phyloP scores from a whole-genome alignment of 2,329 filamentous ascomycete species.

The Cyphellophora attinorum region DNA sequence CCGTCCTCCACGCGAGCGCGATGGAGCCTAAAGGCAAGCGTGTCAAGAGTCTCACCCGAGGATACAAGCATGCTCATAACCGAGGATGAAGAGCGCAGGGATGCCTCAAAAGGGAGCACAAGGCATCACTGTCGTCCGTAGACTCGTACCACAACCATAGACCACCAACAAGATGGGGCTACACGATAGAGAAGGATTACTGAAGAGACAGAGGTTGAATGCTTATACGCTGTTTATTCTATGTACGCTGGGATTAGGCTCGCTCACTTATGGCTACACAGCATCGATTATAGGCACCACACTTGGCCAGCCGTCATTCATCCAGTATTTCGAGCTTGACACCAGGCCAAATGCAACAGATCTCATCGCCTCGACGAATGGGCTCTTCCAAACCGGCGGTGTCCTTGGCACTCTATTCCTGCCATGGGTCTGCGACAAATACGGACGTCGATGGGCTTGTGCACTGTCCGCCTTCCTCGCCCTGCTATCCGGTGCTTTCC shows the following conservation, averaged over 20 bases:
- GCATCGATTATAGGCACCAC: slow-evolving; percentile 20
- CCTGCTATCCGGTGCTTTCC: slow-evolving; percentile 27
- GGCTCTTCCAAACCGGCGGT: slow-evolving; percentile 32
- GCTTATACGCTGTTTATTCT: slow-evolving; percentile 25
- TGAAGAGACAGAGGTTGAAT: no score
- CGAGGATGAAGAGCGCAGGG: no score
- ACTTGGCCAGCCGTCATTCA: slow-evolving; percentile 38
- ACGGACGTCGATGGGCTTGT: slow-evolving; percentile 28
- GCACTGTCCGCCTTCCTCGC: slow-evolving; percentile 23
- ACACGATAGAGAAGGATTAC: no score
- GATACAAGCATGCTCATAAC: no score
- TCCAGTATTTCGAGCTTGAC: slow-evolving; percentile 31
- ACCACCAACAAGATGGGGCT: no score
- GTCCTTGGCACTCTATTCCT: slow-evolving; percentile 36
- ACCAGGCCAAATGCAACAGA: slow-evolving; percentile 28
- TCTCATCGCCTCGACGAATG: slow-evolving; percentile 30
- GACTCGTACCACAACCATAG: no score
- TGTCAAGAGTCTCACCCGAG: no score
- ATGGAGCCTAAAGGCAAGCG: no score
- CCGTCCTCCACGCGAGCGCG: no score
- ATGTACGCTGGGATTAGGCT: slow-evolving; percentile 24
- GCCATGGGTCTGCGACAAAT: slow-evolving; percentile 28
- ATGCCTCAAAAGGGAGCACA: no score
- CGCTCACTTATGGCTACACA: slow-evolving; percentile 24
- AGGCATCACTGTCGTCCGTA: no score